Evolutionary conservation across 2,329 filamentous ascomycete genomes (phyloP).

Genomic region (Colletotrichum salicis): DNA sequence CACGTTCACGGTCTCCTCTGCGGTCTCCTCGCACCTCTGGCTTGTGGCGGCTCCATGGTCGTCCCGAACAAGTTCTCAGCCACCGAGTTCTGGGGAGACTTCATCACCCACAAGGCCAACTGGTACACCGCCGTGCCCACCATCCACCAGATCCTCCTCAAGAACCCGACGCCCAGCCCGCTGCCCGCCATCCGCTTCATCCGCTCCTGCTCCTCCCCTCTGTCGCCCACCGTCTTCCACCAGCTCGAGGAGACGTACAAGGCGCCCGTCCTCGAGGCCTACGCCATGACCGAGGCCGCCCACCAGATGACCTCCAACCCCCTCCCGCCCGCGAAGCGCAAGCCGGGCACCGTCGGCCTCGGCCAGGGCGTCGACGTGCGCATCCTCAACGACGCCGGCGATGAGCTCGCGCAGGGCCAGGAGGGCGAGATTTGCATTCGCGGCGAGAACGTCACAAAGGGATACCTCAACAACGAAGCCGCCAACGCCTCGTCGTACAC

Average conservation of each 20-base stretch:
- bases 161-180: constrained; percentile 74
- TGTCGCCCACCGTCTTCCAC: constrained; percentile 84
- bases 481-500: constrained; percentile 82
- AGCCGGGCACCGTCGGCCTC: constrained; percentile 84
- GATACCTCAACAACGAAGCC: constrained; percentile 83
- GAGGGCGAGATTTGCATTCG: constrained; percentile 87
- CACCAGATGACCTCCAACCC: constrained; percentile 87
- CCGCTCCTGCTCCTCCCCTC: constrained; percentile 84
- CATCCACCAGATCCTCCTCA: constrained; percentile 89
- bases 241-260: constrained; percentile 80
- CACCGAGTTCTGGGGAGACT: constrained; percentile 84
- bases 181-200: constrained; percentile 85
- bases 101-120: constrained; percentile 78
- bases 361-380: constrained; percentile 85
- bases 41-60: constrained; percentile 80
- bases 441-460: constrained; percentile 85
- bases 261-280: constrained; percentile 87
- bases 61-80: constrained; percentile 85
- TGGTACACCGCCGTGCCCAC: constrained; percentile 96
- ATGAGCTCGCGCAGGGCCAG: constrained; percentile 73
- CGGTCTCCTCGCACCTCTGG: constrained; percentile 80
- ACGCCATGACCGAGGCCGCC: constrained; percentile 92
- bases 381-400: constrained; percentile 77
- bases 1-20: constrained; percentile 91
- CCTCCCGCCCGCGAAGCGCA: constrained; percentile 75